Evolutionary conservation across 768 basidiomycete species (phyloP).

Genomic region (Multifurca ochricompacta): DNA sequence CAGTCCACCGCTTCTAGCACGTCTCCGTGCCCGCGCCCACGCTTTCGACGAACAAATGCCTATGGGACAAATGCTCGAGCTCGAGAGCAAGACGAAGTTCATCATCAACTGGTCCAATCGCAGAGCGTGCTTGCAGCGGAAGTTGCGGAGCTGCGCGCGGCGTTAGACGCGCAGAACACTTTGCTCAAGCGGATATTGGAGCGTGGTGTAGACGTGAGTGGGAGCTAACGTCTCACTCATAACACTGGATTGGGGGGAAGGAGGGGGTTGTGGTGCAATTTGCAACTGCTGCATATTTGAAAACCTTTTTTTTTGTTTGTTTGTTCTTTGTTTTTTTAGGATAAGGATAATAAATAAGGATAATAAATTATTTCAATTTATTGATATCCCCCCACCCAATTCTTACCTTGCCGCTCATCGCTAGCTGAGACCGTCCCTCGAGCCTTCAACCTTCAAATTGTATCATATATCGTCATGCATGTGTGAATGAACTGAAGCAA

Average conservation of each 20-base stretch:
- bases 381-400: too few relatives aligned
- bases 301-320: too few relatives aligned
- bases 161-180: slow-evolving; percentile 53
- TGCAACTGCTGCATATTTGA: not conserved
- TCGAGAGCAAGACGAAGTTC: slow-evolving; percentile 38
- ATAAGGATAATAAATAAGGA: too few relatives aligned
- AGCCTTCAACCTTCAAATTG: too few relatives aligned
- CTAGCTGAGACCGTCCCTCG: too few relatives aligned
- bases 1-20: slow-evolving; percentile 1
- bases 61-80: not conserved
- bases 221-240: slow-evolving; percentile 16
- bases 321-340: too few relatives aligned
- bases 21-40: not conserved
- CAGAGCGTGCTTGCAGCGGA: slow-evolving; percentile 60
- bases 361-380: too few relatives aligned
- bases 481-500: too few relatives aligned
- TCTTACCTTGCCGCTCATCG: too few relatives aligned
- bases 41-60: not conserved
- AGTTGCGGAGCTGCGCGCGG: slow-evolving; percentile 47
- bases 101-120: slow-evolving; percentile 56
- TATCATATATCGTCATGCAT: too few relatives aligned
- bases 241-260: too few relatives aligned
- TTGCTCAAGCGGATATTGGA: slow-evolving; percentile 34
- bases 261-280: not conserved
- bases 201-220: not conserved